Evolutionary conservation across 768 basidiomycete genomes (phyloP), one percentile per base, ranked within the genome.

Genomic region (Boletus sp.): DNA sequence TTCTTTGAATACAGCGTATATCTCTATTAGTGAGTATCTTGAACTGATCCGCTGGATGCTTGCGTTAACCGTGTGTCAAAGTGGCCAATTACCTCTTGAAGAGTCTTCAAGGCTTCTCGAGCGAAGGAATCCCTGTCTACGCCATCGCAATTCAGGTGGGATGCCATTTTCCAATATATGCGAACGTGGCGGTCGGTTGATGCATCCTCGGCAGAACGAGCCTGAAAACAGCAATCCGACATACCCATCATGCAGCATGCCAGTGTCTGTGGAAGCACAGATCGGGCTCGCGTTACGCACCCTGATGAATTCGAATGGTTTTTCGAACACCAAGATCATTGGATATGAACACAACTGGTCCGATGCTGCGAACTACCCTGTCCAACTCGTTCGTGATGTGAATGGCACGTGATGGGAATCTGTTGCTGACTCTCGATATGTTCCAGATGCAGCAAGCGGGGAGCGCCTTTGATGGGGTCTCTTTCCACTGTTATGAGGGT

Each of bases 331-430:
- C 40, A 86, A 83, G 69, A 76, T 91, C 39, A 77, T 90, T 35
- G 89, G 87, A 24, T 81, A 77, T 58, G 83, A 89, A 63, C 89
- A 91, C 62, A 91, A 92, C 64, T 92, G 90, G 90, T 74, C 78
- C 50, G 78, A 83, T 57, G 85, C 86, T 14, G 81, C 75, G 7
- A 70, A 76, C 12, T 90, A 90, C 60, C 84, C 89, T 0, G 77
- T 86, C 2, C 72, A 81, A 73, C 59, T 78, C 75, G 81, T 81
- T 40, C 52, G 76, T 69, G 28, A 45, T 35, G 17, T n/a, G 32
- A 32, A 8, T 28, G 3, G 7, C 32, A 3, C 12, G 1, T 20
- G 32, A 2, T 39, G 24, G 1, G 37, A 24, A 24, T 48, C 0
- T 6, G 46, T 33, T 14, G 5, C 50, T 64, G 33, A 67, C 6